Base-by-base conservation (phyloP, 2,329 filamentous ascomycete genomes). In the Penicillium sp. region DNA sequence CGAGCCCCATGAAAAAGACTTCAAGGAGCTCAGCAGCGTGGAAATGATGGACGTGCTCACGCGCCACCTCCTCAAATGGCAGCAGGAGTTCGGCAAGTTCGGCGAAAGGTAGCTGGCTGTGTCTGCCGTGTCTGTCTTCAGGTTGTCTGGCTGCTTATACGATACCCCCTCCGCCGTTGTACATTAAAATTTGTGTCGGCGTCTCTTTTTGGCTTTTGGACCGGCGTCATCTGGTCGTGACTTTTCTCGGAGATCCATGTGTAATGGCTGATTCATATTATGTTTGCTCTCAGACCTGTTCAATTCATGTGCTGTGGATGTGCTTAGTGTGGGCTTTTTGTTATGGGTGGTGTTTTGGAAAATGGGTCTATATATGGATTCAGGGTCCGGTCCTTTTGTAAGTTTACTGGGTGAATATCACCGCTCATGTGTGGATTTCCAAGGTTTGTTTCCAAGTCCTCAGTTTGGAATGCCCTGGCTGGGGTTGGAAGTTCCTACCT, bases 21-120 rank as follows among this genome's bases (percentile, higher is more conserved):
- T 95, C 68, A 88, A 85, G 59, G 81, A 86, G 7, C 75, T 95
- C 56, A 87, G 77, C 49, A 90, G 86, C 59, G 77, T 88, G 56
- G 88, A 95, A 71, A 95, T 95, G 88, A 95, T 95, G 88, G 89
- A 95, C 67, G 79, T 83, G 59, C 71, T 95, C 66, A 91, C 87
- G 53, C 80, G 87, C 54, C 84, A 90, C 66, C 78, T 95, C 62
- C 81, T 92, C 58, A 86, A 87, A 63, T 95, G 89, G 89, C 89
- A 95, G 72, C 85, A 86, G 56, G 81, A 88, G 63, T 90, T 74
- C 66, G 77, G 78, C 38, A 77, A 78, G 57, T 75, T 73, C 53
- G 75, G 75, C 15, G 77, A 79, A 55, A 74, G 74, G 60, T 75
- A 64, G 69, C 53, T 49, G 47, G 10, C n/a, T 50, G 37, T 42